Base-by-base conservation (phyloP, 1,284 basidiomycete genomes). In the Lignosus rhinocerotis region DNA sequence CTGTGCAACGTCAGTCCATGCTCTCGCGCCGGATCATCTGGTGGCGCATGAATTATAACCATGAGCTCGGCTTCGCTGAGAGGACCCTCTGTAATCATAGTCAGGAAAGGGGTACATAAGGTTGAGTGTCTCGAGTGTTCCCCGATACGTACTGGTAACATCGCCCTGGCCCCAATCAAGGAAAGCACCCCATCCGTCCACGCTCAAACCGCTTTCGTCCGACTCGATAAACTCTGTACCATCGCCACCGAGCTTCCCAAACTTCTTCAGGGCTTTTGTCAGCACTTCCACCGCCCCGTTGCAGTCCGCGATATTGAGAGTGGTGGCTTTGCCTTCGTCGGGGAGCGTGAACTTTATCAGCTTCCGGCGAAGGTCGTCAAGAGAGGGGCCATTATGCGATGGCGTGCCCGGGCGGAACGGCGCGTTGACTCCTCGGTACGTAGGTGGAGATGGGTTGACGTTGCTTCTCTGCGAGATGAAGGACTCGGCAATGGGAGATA, bases 101-200 rank as follows among this genome's bases (percentile, higher is more conserved):
- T 58, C 39, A 58, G 55, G 11, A 25, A 10, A n/a, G 31, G 39
- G 33, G n/a, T 5, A 16, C 6, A 45, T 30, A 56, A 36, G 45
- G 39, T 32, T 44, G 1, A 32, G 16, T 31, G 10, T 42, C 17
- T 30, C 19, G 30, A 1, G 21, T 5, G 38, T 8, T 17, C n/a
- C 12, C 21, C 6, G 50, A 25, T 36, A 64, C 70, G 44, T 66
- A 89, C 90, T 81, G 58, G 77, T 73, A 2, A 81, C 82, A 47
- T 83, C 82, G 14, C 80, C 81, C 48, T 83, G 79, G 12, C 78
- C 78, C 70, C 77, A 76, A 56, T 89, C 84, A 44, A 89, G 75
- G 73, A 85, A 94, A 0, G 94, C 88, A 16, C 87, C 91, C 92
- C 94, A 97, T 0, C 93, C 93, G 63, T 96, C 92, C 2, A 95